These are phyloP conservation scores for Thelonectria olida DNA, from an alignment of 2,329 filamentous ascomycete species.

Conservation along the genomic window DNA sequence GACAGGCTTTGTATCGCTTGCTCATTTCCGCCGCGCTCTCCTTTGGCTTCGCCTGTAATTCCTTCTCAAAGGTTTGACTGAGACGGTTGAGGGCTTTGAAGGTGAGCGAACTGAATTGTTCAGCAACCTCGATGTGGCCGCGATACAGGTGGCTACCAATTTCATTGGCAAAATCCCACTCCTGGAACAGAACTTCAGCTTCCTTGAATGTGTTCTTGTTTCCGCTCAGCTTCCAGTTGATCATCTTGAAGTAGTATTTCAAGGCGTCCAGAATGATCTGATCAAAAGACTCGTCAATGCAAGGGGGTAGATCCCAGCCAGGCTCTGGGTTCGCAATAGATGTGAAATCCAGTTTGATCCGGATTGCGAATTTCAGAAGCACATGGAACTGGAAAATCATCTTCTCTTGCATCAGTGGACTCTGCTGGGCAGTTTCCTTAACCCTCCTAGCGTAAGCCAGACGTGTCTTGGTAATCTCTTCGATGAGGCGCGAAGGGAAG, in stretches of 20 bases:
- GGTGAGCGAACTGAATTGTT: conserved; percentile 94
- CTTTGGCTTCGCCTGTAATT: conserved; percentile 84
- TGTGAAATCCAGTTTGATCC: conserved; percentile 90
- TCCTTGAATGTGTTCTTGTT: conserved; percentile 99
- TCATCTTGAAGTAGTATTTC: conserved; percentile 98
- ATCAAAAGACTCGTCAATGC: conserved; percentile 97
- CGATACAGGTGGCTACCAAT: conserved; percentile 91
- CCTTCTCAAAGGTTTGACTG: conserved; percentile 90
- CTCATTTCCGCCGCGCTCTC: conserved; percentile 91
- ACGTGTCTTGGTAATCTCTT: conserved; percentile 94
- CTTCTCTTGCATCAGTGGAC: conserved; percentile 93
- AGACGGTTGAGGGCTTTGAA: conserved; percentile 91
- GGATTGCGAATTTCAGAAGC: conserved; percentile 87
- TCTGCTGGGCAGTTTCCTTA: conserved; percentile 93
- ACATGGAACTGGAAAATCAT: conserved; percentile 98
- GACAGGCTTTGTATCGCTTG: conserved; percentile 93
- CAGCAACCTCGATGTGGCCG: conserved; percentile 95
- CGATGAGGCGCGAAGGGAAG: conserved; percentile 93
- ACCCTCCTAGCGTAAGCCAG: conserved; percentile 93
- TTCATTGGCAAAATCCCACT: conserved; percentile 97
- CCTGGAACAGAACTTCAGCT: conserved; percentile 94
- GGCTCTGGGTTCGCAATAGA: conserved; percentile 85
- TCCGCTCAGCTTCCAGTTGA: conserved; percentile 96
- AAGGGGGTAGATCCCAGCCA: conserved; percentile 94
- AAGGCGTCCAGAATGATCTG: conserved; percentile 89